phyloP scores from a whole-genome alignment of 352 stramenopile genomes.

The Phytophthora vignae region DNA sequence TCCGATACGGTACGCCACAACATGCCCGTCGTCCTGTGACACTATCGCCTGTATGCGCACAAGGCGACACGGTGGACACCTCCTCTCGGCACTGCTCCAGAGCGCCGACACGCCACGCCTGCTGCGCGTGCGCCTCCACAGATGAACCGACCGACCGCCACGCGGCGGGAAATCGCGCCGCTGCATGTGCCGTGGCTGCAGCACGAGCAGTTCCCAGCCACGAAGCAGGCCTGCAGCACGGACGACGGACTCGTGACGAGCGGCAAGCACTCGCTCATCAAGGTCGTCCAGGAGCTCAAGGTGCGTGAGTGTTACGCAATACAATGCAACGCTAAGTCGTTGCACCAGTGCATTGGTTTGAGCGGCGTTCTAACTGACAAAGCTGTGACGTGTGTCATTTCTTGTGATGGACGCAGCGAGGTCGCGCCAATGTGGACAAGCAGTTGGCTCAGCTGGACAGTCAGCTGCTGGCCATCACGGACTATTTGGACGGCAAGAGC shows the following conservation, averaged over 20 bases:
- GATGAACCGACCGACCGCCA: slow-evolving; percentile 22
- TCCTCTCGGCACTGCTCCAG: slow-evolving; percentile 11
- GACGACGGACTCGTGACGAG: slow-evolving; percentile 49
- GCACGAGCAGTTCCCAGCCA: slow-evolving; percentile 69
- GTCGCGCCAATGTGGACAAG: slow-evolving; percentile 58
- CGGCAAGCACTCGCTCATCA: slow-evolving; percentile 62
- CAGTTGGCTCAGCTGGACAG: slow-evolving; percentile 70
- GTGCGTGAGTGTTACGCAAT: slow-evolving; percentile 24
- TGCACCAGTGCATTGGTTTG: not conserved
- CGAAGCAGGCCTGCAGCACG: slow-evolving; percentile 64
- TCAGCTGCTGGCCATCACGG: slow-evolving; percentile 63
- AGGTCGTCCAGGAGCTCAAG: slow-evolving; percentile 74
- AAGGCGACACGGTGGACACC: slow-evolving; percentile 24
- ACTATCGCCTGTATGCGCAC: slow-evolving; percentile 28
- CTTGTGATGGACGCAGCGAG: slow-evolving; percentile 40
- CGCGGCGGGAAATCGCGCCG: slow-evolving; percentile 42
- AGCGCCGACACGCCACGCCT: not conserved
- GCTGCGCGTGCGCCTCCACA: not conserved
- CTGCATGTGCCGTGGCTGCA: slow-evolving; percentile 68
- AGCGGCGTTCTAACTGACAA: slow-evolving; percentile 3
- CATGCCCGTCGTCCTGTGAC: not conserved
- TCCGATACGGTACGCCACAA: slow-evolving; percentile 8
- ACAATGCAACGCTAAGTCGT: not conserved
- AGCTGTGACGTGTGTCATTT: slow-evolving; percentile 5
- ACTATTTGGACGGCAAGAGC: slow-evolving; percentile 63